Evolutionary conservation across 164 flowering plant genomes (phyloP), one percentile per base, ranked within the genome.

Genomic region (Umbilicus rupestris): DNA sequence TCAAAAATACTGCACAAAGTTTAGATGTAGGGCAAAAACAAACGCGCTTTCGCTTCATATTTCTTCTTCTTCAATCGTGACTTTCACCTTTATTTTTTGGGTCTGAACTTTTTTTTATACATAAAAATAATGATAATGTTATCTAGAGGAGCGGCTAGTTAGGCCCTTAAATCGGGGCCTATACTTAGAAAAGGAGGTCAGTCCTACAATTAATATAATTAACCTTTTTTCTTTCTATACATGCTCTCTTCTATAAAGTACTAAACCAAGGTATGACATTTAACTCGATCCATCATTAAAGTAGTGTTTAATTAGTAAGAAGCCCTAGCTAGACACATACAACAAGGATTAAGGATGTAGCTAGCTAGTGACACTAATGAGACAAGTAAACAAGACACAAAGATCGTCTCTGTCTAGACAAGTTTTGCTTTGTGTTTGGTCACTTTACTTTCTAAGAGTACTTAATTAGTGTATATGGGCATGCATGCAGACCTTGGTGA

Each of bases 71-170:
- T 28, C 7, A 55, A 28, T 55, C 60, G 28, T 55, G 33, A 26
- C 60, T 55, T 55, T 26, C 33, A 28, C 33, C 35, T 55, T 55
- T 55, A 55, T 26, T 55, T 55, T 55, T 55, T 14, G 11, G 5
- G 28, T 55, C 33, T 10, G 5, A 55, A 26, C 60, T 55, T 55
- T 52, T 9, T 49, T 55, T 55, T 55, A 55, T 55, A 55, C 33
- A 55, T 28, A 28, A 55, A 55, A 2, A 35, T 7, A 20, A 50
- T 50, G 28, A 50, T 50, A 50, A 55, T 55, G 58, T 52, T 11
- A 52, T 52, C 33, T 55, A 29, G 33, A 55, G 60, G 60, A 55
- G 60, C 60, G 60, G 60, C 60, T 55, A 55, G 60, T 55, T 55
- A 55, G 60, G 60, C 60, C 60, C 60, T 55, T 55, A 28, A 55